phyloP scores from a whole-genome alignment of 306 rosid genomes.

The Vigna angularis region DNA sequence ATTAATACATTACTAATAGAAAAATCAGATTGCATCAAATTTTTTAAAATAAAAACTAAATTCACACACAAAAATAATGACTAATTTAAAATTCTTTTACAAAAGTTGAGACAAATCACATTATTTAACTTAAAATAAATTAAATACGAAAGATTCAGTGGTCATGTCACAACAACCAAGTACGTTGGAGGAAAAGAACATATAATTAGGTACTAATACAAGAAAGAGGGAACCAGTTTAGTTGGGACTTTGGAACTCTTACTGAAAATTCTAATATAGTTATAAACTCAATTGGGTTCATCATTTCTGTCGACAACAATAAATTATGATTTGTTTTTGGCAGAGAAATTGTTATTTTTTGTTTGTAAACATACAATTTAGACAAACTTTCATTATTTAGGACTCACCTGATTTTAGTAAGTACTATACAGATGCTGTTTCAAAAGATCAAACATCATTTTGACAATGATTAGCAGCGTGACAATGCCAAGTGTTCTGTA shows the following conservation, averaged over 20 bases:
- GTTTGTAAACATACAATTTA: not conserved
- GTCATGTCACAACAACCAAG: no score
- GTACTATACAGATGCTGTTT: not conserved
- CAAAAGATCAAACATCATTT: not conserved
- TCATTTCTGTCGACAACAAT: conserved; percentile 1
- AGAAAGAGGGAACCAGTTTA: not conserved
- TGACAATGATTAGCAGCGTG: not conserved
- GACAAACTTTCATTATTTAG: not conserved
- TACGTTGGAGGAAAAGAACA: not conserved
- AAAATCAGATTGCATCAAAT: no score
- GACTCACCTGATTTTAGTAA: not conserved
- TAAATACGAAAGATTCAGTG: no score
- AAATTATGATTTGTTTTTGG: conserved; percentile 7
- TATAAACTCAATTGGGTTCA: not conserved
- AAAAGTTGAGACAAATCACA: no score
- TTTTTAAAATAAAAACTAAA: no score
- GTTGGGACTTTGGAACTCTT: not conserved
- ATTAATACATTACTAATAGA: no score
- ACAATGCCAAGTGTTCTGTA: not conserved
- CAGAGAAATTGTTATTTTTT: not conserved
- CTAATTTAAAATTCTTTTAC: no score
- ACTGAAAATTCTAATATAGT: not conserved
- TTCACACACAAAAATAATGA: no score
- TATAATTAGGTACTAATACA: not conserved
- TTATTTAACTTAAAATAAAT: no score